Evolutionary conservation across 2,329 filamentous ascomycete genomes (phyloP).

Genomic region (Cordyceps javanica): DNA sequence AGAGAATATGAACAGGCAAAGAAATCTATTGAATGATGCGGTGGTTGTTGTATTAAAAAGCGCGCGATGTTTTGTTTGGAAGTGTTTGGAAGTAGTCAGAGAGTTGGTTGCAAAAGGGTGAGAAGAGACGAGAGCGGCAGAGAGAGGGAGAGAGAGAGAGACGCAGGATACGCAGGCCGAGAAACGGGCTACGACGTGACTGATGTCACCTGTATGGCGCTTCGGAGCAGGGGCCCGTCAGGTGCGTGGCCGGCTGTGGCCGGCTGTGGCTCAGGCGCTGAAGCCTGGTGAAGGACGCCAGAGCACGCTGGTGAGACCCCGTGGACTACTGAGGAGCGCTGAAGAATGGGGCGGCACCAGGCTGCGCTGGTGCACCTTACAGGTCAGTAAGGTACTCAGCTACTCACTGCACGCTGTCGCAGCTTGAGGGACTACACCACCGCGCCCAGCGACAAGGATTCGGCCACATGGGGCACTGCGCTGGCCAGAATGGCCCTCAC

Average conservation of each 20-base stretch:
- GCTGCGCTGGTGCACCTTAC: no score
- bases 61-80: background rate
- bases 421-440: background rate
- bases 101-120: background rate
- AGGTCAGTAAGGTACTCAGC: no score
- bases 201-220: constrained; percentile 12
- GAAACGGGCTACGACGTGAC: constrained; percentile 6
- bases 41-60: constrained; percentile 2
- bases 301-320: background rate
- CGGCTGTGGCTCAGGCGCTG: background rate
- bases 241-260: background rate
- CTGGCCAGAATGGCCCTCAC: background rate
- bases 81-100: background rate
- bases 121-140: background rate
- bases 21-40: constrained; percentile 8
- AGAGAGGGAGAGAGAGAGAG: background rate
- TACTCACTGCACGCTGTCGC: background rate
- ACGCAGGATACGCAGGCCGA: background rate
- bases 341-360: background rate
- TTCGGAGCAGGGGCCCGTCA: background rate
- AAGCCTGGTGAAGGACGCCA: background rate
- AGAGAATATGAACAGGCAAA: background rate
- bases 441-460: background rate
- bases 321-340: background rate
- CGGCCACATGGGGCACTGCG: background rate